These are phyloP conservation scores for Phialophora tarda DNA, from an alignment of 2,329 filamentous ascomycete species.

Conservation along the genomic window DNA sequence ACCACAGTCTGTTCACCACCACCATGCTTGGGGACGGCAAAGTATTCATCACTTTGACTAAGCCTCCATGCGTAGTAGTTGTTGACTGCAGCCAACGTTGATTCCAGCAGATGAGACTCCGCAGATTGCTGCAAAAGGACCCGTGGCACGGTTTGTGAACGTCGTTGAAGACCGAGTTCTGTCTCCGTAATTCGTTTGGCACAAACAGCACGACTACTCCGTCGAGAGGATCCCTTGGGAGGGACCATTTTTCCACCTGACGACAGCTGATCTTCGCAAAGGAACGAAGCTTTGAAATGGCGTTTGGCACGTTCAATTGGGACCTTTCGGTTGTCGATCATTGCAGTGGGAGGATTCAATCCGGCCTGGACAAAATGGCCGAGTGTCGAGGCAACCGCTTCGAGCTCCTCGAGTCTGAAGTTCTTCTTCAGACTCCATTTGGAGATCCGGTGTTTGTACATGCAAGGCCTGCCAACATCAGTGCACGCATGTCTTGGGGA, in stretches of 20 bases:
- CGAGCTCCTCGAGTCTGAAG: slow-evolving; percentile 29
- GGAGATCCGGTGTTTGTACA: slow-evolving; percentile 33
- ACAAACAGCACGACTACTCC: no score
- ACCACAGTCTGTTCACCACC: not conserved
- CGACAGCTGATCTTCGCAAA: not conserved
- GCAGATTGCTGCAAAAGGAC: slow-evolving; percentile 21
- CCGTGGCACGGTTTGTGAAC: not conserved
- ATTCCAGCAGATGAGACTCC: slow-evolving; percentile 17
- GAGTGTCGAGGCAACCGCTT: slow-evolving; percentile 16
- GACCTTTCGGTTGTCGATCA: slow-evolving; percentile 12
- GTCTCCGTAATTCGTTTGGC: not conserved
- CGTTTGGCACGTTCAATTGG: slow-evolving; percentile 23
- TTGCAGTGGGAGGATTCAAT: slow-evolving; percentile 4
- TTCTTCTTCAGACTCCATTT: slow-evolving; percentile 32
- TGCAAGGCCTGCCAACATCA: slow-evolving; percentile 18
- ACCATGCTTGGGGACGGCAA: not conserved
- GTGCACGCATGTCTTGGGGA: not conserved
- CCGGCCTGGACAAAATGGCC: slow-evolving; percentile 21
- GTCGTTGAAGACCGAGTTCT: not conserved
- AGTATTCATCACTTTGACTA: slow-evolving; percentile 9
- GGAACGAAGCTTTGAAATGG: slow-evolving; percentile 18
- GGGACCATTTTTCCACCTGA: not conserved
- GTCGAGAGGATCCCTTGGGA: not conserved
- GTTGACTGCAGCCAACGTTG: slow-evolving; percentile 21
- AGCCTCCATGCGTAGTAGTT: slow-evolving; percentile 24